These are phyloP conservation scores for Ceratobasidium sp. DNA, from an alignment of 1,284 basidiomycete genomes.

Conservation along the genomic window DNA sequence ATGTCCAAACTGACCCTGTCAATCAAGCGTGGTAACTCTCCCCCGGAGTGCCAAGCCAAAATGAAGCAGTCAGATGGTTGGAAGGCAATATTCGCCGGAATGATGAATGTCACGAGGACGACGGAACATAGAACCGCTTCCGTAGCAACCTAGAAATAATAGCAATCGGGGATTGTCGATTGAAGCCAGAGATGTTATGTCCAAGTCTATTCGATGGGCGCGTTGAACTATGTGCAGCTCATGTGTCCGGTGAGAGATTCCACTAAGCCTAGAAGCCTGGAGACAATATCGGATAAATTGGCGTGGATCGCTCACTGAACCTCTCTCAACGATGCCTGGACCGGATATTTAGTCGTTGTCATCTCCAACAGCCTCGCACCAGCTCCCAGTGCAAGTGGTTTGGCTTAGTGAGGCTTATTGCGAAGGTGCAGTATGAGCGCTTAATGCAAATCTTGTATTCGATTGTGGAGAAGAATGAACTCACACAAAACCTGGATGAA, in stretches of 20 bases:
- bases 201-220: neutral
- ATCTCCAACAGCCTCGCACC: neutral
- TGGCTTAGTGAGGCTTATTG: neutral
- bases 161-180: neutral
- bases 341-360: neutral
- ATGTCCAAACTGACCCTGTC: neutral
- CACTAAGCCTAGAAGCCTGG: neutral
- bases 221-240: neutral
- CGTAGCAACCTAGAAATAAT: neutral
- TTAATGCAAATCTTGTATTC: too few relatives aligned
- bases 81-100: neutral
- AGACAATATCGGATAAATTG: neutral
- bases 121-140: neutral
- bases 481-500: neutral
- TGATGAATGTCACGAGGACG: neutral
- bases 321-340: neutral
- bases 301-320: neutral
- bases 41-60: constrained; percentile 23
- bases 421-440: too few relatives aligned
- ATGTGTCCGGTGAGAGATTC: neutral
- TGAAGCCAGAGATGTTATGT: neutral
- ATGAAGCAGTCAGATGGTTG: neutral
- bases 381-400: neutral
- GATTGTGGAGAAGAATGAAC: neutral
- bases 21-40: constrained; percentile 4